phyloP scores from a whole-genome alignment of 208 protist genomes.

The Leishmania major region DNA sequence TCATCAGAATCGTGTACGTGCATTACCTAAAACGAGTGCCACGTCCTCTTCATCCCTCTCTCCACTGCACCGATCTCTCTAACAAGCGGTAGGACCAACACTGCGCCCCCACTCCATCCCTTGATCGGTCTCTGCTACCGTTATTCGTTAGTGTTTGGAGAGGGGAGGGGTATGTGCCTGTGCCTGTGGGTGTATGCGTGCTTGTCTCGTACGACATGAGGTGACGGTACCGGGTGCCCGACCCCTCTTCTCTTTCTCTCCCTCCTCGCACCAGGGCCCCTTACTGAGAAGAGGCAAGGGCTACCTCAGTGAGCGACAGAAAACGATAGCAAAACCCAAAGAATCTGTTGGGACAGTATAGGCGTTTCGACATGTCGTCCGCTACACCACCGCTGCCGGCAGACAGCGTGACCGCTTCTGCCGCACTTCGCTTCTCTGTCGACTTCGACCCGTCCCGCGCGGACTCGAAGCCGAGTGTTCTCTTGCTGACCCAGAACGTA shows the following conservation, averaged over 20 bases:
- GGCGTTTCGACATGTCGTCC: background rate
- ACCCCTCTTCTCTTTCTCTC: background rate
- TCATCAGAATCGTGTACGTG: background rate
- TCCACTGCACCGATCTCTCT: background rate
- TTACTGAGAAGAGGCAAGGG: background rate
- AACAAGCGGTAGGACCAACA: background rate
- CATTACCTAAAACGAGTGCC: background rate
- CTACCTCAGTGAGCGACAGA: background rate
- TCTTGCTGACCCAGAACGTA: conserved; percentile 81
- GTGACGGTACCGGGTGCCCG: background rate
- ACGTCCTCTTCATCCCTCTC: background rate
- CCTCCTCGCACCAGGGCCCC: background rate
- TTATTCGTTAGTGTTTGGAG: background rate
- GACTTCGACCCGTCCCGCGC: conserved; percentile 21
- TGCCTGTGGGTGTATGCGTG: background rate
- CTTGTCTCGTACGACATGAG: conserved; percentile 9
- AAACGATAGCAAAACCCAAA: background rate
- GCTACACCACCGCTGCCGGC: background rate
- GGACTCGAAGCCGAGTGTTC: conserved; percentile 47
- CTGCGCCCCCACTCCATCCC: background rate
- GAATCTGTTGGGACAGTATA: background rate
- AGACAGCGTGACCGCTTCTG: conserved; percentile 7
- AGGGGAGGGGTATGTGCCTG: background rate
- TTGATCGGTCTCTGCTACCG: background rate
- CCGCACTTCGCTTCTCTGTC: conserved; percentile 25